Evolutionary conservation across 2,329 filamentous ascomycete genomes (phyloP), one percentile per base, ranked within the genome.

Genomic region (Fusarium stilboides): DNA sequence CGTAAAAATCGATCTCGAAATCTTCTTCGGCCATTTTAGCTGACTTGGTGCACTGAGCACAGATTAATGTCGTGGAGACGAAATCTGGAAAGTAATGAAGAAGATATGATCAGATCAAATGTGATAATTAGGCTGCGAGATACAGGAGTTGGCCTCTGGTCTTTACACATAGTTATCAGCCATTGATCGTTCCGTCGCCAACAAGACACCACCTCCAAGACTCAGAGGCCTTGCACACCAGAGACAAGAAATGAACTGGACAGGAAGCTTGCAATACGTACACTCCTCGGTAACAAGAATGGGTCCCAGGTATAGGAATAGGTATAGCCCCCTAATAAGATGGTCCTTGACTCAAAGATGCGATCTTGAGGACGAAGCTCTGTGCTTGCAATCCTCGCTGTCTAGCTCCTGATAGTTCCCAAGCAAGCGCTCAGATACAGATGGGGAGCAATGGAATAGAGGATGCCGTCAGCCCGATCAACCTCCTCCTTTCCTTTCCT

Each of bases 1-100:
- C 89, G 76, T 92, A 92, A 74, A 92, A 89, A 72, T 92, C 90
- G 80, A 92, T 91, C 73, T 92, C 90, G 78, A 90, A 91, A 74
- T 91, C 89, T 75, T 91, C 89, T 74, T 92, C 89, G 72, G 89
- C 88, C 89, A 91, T 92, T 51, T 75, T 80, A 75, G 52, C 49
- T 62, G 54, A 26, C 43, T 55, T 36, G 28, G 58, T 54, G 62
- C 44, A 60, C 57, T 47, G 47, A 44, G 65, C 57, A 65, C 69
- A 67, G 50, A 44, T 67, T 52, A 65, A 57, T 68, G 56, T 34
- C 62, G 64, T 54, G 57, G 56, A 56, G 46, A 34, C 43, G 31
- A 47, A 46, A 51, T 65, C 34, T 68, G 57, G 33, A 45, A 49
- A 44, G 43, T 46, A 52, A 54, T n/a, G 45, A 60, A 50, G 57